Conservation (phyloP, 345 rosid genomes). For the Physaria fendleri region DNA sequence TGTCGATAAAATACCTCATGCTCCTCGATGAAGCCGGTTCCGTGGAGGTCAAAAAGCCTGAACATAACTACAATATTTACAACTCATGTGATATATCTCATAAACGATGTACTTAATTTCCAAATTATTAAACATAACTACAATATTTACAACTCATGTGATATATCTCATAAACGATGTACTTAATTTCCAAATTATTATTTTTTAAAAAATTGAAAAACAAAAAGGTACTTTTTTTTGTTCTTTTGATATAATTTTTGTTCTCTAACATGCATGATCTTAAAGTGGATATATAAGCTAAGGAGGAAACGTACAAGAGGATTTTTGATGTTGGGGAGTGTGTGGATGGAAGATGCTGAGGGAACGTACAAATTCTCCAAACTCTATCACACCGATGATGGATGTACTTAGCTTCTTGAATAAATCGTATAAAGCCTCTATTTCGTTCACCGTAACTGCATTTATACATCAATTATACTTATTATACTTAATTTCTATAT, state of each 20-base stretch:
- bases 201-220: too few relatives aligned
- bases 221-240: too few relatives aligned
- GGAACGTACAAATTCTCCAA: conserved; percentile 64
- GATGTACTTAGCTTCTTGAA: conserved; percentile 61
- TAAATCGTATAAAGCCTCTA: conserved; percentile 47
- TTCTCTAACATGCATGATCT: too few relatives aligned
- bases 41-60: conserved; percentile 44
- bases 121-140: conserved; percentile 61
- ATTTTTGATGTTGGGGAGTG: conserved; percentile 50
- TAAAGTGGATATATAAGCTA: neutral
- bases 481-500: neutral
- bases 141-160: neutral
- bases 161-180: neutral
- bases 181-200: too few relatives aligned
- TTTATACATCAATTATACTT: neutral
- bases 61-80: conserved; percentile 38
- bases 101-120: neutral
- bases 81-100: neutral
- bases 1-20: conserved; percentile 43
- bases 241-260: too few relatives aligned
- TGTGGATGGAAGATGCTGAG: conserved; percentile 63
- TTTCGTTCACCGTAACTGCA: conserved; percentile 54
- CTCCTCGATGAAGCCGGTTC: conserved; percentile 56
- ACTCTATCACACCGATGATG: conserved; percentile 50
- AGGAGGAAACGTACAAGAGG: conserved; percentile 51